phyloP scores from a whole-genome alignment of 345 rosid species.

The Noccaea caerulescens region DNA sequence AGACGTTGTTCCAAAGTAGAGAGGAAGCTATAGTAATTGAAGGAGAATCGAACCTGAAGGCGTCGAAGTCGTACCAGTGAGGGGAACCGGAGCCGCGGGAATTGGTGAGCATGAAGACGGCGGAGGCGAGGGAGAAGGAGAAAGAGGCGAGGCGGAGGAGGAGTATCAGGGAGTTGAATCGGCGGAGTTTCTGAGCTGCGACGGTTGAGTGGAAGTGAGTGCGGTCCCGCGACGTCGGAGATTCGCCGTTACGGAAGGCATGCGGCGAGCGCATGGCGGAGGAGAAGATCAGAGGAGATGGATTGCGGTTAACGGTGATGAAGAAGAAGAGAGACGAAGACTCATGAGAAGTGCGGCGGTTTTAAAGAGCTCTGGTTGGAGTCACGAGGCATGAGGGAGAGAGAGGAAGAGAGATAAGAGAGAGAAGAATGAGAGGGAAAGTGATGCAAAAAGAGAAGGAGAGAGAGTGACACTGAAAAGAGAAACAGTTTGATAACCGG shows the following conservation, averaged over 20 bases:
- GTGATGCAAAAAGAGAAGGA: constrained; percentile 33
- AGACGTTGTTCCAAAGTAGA: too few relatives aligned
- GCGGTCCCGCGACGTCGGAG: constrained; percentile 52
- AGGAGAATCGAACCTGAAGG: constrained; percentile 67
- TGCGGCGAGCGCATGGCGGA: constrained; percentile 74
- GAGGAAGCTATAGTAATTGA: too few relatives aligned
- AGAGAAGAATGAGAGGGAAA: constrained; percentile 48
- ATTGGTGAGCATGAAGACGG: constrained; percentile 88
- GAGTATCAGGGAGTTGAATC: constrained; percentile 77
- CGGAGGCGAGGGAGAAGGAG: constrained; percentile 78
- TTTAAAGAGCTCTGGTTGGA: constrained; percentile 26
- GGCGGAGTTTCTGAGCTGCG: constrained; percentile 72
- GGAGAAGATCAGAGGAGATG: constrained; percentile 41
- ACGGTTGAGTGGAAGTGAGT: constrained; percentile 76
- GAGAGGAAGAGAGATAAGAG: constrained; percentile 33
- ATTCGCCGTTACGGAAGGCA: constrained; percentile 65
- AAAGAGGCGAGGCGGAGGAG: constrained; percentile 76
- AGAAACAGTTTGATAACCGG: constrained; percentile 29
- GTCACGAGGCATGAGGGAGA: constrained; percentile 50
- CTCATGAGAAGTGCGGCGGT: constrained; percentile 46
- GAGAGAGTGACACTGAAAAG: neutral
- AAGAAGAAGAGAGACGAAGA: constrained; percentile 31
- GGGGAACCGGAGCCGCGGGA: constrained; percentile 61
- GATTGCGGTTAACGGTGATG: neutral
- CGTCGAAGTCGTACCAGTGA: constrained; percentile 87